Evolutionary conservation across 1,284 basidiomycete genomes (phyloP).

Genomic region (Spongiforma sp.): DNA sequence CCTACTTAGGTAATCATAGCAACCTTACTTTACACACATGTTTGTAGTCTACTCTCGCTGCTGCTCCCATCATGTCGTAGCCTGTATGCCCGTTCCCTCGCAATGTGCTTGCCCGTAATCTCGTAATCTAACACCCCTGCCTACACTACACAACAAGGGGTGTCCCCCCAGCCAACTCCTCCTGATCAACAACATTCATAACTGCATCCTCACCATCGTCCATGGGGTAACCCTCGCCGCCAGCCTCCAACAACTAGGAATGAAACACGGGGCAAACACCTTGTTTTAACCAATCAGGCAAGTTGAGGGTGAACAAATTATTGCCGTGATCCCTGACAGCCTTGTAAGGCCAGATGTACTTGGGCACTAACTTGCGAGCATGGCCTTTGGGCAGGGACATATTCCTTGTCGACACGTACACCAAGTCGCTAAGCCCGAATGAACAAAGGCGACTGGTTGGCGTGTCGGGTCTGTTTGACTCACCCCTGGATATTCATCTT

Average conservation of each 20-base stretch:
- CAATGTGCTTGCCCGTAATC: no score
- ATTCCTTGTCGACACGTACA: conserved; percentile 44
- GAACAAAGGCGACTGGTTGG: conserved; percentile 21
- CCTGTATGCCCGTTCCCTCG: no score
- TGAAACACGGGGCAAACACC: conserved; percentile 42
- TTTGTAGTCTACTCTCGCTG: no score
- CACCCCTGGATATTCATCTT: conserved; percentile 30
- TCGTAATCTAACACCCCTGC: no score
- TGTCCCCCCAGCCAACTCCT: no score
- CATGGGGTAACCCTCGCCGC: no score
- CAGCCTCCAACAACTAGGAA: conserved; percentile 34
- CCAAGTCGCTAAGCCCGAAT: conserved; percentile 26
- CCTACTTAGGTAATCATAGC: no score
- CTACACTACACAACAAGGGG: no score
- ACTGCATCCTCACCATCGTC: no score
- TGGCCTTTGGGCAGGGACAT: conserved; percentile 35
- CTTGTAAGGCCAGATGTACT: conserved; percentile 34
- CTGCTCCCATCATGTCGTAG: no score
- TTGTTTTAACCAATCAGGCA: conserved; percentile 33
- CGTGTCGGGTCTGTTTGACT: conserved; percentile 22
- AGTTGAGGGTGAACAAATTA: conserved; percentile 34
- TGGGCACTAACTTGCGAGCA: conserved; percentile 39
- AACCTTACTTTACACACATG: no score
- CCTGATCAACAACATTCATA: no score
- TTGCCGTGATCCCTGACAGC: conserved; percentile 32